Base-by-base conservation (phyloP, 352 stramenopile species). In the Globisporangium emineosum region DNA sequence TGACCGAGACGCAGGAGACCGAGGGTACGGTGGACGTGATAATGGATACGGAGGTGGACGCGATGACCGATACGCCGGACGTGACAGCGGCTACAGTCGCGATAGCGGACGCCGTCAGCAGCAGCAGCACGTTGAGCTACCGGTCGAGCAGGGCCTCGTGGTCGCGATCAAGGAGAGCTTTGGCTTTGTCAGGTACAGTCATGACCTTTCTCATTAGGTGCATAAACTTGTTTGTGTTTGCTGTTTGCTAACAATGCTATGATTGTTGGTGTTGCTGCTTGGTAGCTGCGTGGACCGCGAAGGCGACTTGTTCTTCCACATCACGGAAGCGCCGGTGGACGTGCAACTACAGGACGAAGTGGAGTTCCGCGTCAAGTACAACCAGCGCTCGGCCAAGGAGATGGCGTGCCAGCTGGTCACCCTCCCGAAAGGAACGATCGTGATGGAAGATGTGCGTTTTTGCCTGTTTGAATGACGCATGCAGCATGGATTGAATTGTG, bases 301-400 rank as follows among this genome's bases (percentile, higher is more conserved):
- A 15, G 79, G 78, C 23, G 85, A 93, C 42, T 55, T 91, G 47
- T 93, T 93, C 68, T 93, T 93, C 70, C 85, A 93, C 71, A 86
- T 91, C 37, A 86, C 80, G 8, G 85, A 93, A 49, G 85, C 82
- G 29, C 85, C 85, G 0, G 66, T 86, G 65, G 81, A 89, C 65
- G 60, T 88, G 53, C 73, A 90, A 60, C 43, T 91, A 49, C 72
- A 87, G 25, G 83, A 91, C 65, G 85, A 93, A 52, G 75, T 91
- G 37, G 82, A 88, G 69, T 93, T 90, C 66, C 77, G 82, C 33
- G 71, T 91, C 57, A 88, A 80, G 57, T 81, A 72, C 64, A 91
- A 91, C 65, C 77, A 88, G 58, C 83, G 85, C 21, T 90, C 79
- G 52, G 67, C 81, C 55, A 90, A 90, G 61, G 81, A 91, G 60